Base-by-base conservation (phyloP, 345 rosid species). In the Pelargonium nanum region DNA sequence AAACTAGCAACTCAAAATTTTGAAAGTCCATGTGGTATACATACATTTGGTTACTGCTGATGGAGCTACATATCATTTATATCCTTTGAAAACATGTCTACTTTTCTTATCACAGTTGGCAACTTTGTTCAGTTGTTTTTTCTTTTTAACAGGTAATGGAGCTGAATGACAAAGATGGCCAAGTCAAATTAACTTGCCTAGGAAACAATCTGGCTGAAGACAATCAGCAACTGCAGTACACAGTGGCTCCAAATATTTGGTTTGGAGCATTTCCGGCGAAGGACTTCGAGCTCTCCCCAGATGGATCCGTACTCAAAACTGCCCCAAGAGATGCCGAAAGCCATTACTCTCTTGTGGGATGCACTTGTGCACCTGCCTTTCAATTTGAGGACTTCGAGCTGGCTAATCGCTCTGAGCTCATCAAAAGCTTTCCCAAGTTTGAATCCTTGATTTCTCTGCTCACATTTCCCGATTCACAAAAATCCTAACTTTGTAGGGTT, bases 321-420 rank as follows among this genome's bases (percentile, higher is more conserved):
- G 86, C 80, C 32, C 61, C 83, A 0, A 81, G 89, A 75, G 82
- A 88, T 71, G 57, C 73, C 0, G 93, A 86, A 71, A 77, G 64
- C 58, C 90, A 88, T 64, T 88, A 71, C 75, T 79, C 95, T 59
- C 80, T 92, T 17, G 95, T 86, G 10, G 96, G 96, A 15, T 92
- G 98, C 80, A 88, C 96, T 40, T 88, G 96, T 54, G 89, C 96
- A 6, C 98, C 96, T 1, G 98, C 88, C 48, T 92, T 92, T 71
- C 95, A 92, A 80, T 88, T 78, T 23, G 77, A 86, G 73, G 95
- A 92, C 70, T 92, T 88, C 6, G 88, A 85, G 80, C 81, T 88
- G 1, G 98, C 79, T 1, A 86, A 75, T 64, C 82, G 83, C 53
- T 74, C 89, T 1, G 76, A 92, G 23, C 83, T 86, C 65, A 40